Percentiles rank a stretch among this genome's conserved stretches.
Conservation (phyloP, 495 filamentous ascomycete species). For the Tuber calosporum region DNA sequence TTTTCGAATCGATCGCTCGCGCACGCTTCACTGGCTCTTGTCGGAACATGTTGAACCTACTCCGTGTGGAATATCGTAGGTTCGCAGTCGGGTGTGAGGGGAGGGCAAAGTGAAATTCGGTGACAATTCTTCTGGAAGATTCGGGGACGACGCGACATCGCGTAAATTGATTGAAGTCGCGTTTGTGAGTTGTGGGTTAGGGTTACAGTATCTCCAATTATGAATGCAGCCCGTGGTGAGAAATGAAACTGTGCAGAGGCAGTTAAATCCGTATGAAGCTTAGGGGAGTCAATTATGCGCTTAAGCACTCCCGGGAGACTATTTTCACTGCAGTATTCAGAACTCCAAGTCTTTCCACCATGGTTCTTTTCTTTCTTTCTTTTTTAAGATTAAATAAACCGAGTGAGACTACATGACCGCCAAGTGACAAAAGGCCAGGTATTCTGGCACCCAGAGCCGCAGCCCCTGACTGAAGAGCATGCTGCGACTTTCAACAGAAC, state of each 20-base stretch:
- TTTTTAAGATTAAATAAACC: neutral
- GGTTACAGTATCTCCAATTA: neutral
- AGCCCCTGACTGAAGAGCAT: neutral
- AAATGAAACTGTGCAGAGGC: neutral
- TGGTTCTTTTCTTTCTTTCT: neutral
- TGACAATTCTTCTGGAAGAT: neutral
- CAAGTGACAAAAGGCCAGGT: neutral
- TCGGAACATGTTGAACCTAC: constrained; percentile 21
- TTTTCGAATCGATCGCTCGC: constrained; percentile 48
- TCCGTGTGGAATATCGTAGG: neutral
- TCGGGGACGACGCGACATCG: neutral
- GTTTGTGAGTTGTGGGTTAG: neutral
- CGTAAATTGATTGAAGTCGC: neutral
- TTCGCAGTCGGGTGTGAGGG: neutral
- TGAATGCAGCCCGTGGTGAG: neutral
- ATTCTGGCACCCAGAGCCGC: neutral
- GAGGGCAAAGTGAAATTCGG: neutral
- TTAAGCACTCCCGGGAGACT: neutral
- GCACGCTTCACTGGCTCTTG: constrained; percentile 14
- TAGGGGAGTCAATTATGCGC: neutral
- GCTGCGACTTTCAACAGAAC: neutral
- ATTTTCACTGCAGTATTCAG: neutral
- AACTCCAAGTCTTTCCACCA: neutral
- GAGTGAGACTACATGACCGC: neutral
- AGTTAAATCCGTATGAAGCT: neutral